These are phyloP conservation scores for Gymnopus androsaceus DNA, from an alignment of 1,284 basidiomycete genomes.

Conservation along the genomic window DNA sequence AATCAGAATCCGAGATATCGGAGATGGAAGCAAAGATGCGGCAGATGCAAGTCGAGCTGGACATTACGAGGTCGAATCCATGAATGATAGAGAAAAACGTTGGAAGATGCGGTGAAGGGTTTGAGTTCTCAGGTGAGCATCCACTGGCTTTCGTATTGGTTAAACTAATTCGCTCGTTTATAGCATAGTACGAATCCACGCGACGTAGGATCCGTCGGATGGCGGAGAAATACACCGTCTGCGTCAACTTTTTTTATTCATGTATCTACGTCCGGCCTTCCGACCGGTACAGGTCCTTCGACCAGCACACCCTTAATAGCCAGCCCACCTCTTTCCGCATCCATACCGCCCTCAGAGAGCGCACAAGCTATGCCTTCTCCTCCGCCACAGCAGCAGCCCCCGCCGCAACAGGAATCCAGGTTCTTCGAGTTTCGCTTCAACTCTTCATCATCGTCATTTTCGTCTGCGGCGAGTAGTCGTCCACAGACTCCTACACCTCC, in stretches of 20 bases:
- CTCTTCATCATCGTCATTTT: not conserved
- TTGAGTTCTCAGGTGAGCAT: conserved; percentile 43
- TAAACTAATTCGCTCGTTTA: not conserved
- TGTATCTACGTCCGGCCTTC: too few species aligned
- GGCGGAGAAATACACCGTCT: conserved; percentile 49
- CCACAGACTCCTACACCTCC: conserved; percentile 4
- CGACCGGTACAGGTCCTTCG: too few species aligned
- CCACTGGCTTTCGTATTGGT: not conserved
- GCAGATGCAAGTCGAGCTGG: conserved; percentile 70
- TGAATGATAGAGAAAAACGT: conserved; percentile 88
- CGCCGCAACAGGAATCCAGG: conserved; percentile 12
- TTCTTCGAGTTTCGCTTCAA: conserved; percentile 74
- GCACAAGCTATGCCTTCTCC: not conserved
- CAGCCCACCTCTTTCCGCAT: too few species aligned
- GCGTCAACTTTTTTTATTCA: not conserved
- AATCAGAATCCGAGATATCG: not conserved
- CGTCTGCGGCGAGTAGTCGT: not conserved
- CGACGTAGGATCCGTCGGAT: conserved; percentile 57
- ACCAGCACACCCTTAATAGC: too few species aligned
- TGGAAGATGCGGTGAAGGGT: conserved; percentile 81
- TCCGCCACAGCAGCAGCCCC: too few species aligned
- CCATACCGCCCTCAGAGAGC: not conserved
- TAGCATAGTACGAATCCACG: conserved; percentile 36
- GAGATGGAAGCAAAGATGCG: conserved; percentile 50
- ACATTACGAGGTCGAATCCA: conserved; percentile 83